These are phyloP conservation scores for Trichoderma gracile DNA, from an alignment of 2,329 filamentous ascomycete species.

Conservation along the genomic window DNA sequence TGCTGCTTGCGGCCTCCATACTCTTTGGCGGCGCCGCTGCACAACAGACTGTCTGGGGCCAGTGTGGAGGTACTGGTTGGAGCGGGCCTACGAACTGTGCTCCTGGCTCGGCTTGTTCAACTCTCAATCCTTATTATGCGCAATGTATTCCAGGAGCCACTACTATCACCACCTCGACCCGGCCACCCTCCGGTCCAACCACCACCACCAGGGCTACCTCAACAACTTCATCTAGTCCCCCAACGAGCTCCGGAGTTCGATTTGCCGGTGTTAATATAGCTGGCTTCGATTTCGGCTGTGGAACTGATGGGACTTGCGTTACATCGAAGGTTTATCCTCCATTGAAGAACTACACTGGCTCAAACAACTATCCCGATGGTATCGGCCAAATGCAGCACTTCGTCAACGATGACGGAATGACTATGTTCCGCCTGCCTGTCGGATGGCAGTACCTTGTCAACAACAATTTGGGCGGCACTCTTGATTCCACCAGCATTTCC, in stretches of 20 bases:
- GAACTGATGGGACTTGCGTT: constrained; percentile 40
- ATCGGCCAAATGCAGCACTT: constrained; percentile 57
- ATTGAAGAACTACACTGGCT: constrained; percentile 31
- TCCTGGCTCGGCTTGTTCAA: not conserved
- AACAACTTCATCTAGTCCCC: not conserved
- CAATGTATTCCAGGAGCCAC: constrained; percentile 14
- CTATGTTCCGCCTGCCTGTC: constrained; percentile 53
- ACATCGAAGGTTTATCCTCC: constrained; percentile 35
- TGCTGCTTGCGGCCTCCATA: not conserved
- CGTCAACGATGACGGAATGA: constrained; percentile 48
- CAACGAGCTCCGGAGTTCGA: not conserved
- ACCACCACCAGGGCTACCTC: not conserved
- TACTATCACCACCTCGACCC: constrained; percentile 1
- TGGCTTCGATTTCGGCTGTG: constrained; percentile 45
- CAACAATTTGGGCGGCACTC: constrained; percentile 47
- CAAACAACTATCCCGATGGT: constrained; percentile 36
- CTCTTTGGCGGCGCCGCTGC: not conserved
- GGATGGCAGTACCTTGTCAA: constrained; percentile 58
- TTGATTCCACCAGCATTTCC: constrained; percentile 49
- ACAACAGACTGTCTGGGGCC: constrained; percentile 16
- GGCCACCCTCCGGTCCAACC: not conserved
- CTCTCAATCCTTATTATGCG: constrained; percentile 12
- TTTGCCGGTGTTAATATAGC: constrained; percentile 16
- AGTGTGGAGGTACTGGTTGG: constrained; percentile 12
- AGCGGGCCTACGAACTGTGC: constrained; percentile 6